Base-by-base conservation (phyloP, 2,329 filamentous ascomycete genomes). In the Stagonosporopsis cucurbitacearum region DNA sequence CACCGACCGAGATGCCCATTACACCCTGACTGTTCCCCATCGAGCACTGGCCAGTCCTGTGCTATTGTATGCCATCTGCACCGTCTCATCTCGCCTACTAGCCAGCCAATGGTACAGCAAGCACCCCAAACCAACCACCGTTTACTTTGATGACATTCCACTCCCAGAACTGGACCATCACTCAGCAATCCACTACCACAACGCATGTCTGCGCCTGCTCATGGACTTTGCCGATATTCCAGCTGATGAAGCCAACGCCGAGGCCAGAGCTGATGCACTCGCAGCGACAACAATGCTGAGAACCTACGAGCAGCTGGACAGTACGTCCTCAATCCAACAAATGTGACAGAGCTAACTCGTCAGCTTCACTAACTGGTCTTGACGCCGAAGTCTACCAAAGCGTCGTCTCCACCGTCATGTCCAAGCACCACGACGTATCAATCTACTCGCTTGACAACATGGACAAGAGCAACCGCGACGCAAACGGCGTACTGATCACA, bases 401-500 rank as follows among this genome's bases (percentile, higher is more conserved):
- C 19, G 45, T 40, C 6, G 45, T 49, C 12, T 36, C 39, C 25
- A 41, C 36, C 7, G 45, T 49, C n/a, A 49, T 49, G 45, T 41
- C 25, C 1, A 49, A 49, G 20, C 36, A 49, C 17, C 36, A 49
- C 22, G 26, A 40, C 12, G 36, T 40, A 1, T 49, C 45, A 7
- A 41, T 49, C 20, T 49, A 32, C 45, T 49, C 45, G 3, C 36
- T 49, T 19, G 45, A 49, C 9, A 49, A 49, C 7, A 49, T 49
- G 25, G 45, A 49, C 13, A 32, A 33, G 45, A 40, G 41, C 19
- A 19, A 41, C 23, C 12, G 45, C 20, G 45, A 41, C 19, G 12
- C 20, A 11, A 15, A 26, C 9, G 45, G 45, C 7, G 20, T 22
- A 13, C 13, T 48, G 11, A 48, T 48, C 11, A 25, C 28, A 1